Percentiles rank a stretch among this genome's conserved stretches.
Evolutionary conservation across 345 rosid genomes (phyloP).

Genomic region (Salix udensis): DNA sequence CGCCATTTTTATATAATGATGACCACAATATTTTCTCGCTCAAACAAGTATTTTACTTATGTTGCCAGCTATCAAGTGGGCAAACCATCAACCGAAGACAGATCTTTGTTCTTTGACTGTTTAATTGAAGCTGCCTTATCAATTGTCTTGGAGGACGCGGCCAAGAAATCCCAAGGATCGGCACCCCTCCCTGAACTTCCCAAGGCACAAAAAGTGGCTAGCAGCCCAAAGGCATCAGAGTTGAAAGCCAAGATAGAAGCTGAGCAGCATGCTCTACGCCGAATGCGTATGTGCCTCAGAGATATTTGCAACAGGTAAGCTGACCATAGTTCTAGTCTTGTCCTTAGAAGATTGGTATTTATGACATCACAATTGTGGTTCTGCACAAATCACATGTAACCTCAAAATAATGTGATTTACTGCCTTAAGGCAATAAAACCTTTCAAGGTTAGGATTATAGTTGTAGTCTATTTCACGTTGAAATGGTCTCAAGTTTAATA

Average conservation of each 20-base stretch:
- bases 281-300: conserved; percentile 97
- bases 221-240: conserved; percentile 92
- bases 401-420: neutral
- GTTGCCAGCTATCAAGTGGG: conserved; percentile 74
- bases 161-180: conserved; percentile 42
- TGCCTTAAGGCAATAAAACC: neutral
- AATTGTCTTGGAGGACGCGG: conserved; percentile 51
- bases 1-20: neutral
- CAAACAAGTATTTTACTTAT: conserved; percentile 17
- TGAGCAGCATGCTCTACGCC: conserved; percentile 97
- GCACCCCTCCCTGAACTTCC: conserved; percentile 69
- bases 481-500: neutral
- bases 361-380: neutral
- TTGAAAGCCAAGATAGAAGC: conserved; percentile 92
- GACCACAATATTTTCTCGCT: neutral
- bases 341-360: neutral
- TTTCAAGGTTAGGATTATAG: neutral
- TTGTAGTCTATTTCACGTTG: neutral
- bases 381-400: neutral
- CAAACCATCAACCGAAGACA: conserved; percentile 68
- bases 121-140: conserved; percentile 91
- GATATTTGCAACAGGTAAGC: conserved; percentile 93
- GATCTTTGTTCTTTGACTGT: conserved; percentile 69
- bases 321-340: neutral
- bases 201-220: conserved; percentile 67